These are phyloP conservation scores for Apiotrichum sp. DNA, from an alignment of 1,284 basidiomycete species.

Conservation along the genomic window DNA sequence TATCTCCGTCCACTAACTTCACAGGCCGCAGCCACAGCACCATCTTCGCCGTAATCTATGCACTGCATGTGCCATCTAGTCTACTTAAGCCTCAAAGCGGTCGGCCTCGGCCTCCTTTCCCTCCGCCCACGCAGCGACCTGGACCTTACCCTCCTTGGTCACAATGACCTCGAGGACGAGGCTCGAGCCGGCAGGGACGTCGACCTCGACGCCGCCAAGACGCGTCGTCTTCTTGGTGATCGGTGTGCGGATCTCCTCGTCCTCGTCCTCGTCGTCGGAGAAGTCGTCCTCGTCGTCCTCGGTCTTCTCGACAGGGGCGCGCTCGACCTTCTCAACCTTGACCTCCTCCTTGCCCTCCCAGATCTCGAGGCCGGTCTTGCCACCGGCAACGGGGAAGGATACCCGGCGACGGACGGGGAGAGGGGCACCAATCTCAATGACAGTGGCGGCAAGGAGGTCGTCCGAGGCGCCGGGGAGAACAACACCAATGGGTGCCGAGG, in stretches of 20 bases:
- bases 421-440: constrained; percentile 66
- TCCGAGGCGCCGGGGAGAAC: constrained; percentile 62
- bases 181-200: constrained; percentile 52
- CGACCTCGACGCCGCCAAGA: constrained; percentile 51
- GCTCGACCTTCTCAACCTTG: constrained; percentile 60
- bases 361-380: constrained; percentile 66
- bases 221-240: constrained; percentile 60
- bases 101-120: constrained; percentile 45
- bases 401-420: constrained; percentile 70
- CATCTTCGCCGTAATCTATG: background rate
- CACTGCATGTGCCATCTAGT: constrained; percentile 11
- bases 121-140: constrained; percentile 52
- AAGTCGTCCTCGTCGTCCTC: constrained; percentile 31
- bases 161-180: constrained; percentile 61
- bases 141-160: constrained; percentile 53
- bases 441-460: constrained; percentile 52
- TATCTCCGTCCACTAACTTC: too few species aligned
- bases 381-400: constrained; percentile 61
- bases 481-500: constrained; percentile 68
- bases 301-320: constrained; percentile 39
- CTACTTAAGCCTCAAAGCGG: constrained; percentile 26
- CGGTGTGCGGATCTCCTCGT: constrained; percentile 61
- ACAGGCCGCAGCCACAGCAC: too few species aligned
- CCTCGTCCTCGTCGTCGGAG: constrained; percentile 47
- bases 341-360: constrained; percentile 82